phyloP scores from a whole-genome alignment of 169 alveolate species.

The Plasmodium gaboni region DNA sequence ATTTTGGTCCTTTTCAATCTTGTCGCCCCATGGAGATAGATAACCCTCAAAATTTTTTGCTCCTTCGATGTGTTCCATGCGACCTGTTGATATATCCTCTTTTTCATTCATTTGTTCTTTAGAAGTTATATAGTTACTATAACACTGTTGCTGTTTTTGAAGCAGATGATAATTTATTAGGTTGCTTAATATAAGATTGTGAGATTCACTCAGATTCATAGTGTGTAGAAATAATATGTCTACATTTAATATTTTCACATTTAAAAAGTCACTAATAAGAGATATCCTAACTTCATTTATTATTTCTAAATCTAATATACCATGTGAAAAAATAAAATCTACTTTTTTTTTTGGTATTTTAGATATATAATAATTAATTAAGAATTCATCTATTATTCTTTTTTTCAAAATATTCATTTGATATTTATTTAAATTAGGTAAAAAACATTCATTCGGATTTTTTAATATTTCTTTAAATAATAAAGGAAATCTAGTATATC shows the following conservation, averaged over 20 bases:
- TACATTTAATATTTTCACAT: conserved; percentile 21
- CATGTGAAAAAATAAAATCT: conserved; percentile 29
- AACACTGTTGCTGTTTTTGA: conserved; percentile 5
- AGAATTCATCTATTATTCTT: conserved; percentile 46
- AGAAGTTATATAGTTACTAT: neutral
- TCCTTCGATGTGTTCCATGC: neutral
- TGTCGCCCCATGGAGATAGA: too few species aligned
- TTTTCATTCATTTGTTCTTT: neutral
- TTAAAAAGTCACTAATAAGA: conserved; percentile 54
- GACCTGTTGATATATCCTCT: neutral
- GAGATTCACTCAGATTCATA: conserved; percentile 33
- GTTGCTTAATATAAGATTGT: conserved; percentile 12
- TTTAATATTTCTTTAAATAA: conserved; percentile 26
- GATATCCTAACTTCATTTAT: conserved; percentile 31
- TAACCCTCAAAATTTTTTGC: too few species aligned
- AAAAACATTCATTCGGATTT: conserved; percentile 16
- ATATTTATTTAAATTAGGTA: conserved; percentile 12
- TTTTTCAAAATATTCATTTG: conserved; percentile 38
- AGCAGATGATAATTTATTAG: conserved; percentile 19
- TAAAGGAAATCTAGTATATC: conserved; percentile 47
- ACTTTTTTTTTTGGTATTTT: conserved; percentile 67
- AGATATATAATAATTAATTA: conserved; percentile 45
- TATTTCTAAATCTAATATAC: conserved; percentile 51
- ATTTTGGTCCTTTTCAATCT: too few species aligned
- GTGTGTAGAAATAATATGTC: conserved; percentile 17